Evolutionary conservation across 75 land plant species (phyloP).

Genomic region (Picea sitchensis): DNA sequence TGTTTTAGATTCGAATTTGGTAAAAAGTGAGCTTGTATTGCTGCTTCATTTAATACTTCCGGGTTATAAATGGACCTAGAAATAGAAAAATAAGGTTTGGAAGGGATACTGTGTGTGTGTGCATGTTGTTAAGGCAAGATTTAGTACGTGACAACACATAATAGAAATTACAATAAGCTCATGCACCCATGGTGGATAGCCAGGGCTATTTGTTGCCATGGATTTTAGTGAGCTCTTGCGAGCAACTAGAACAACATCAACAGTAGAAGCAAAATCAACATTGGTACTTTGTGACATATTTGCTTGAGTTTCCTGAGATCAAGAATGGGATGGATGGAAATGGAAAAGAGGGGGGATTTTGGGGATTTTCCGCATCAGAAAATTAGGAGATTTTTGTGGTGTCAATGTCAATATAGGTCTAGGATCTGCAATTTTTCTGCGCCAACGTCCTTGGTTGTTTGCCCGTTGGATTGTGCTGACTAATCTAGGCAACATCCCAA

Average conservation of each 20-base stretch:
- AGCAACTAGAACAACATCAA: slow-evolving; percentile 11
- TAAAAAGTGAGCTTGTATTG: neutral
- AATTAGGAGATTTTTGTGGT: neutral
- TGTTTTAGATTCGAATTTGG: slow-evolving; percentile 3
- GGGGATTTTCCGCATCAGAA: neutral
- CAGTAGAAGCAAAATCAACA: slow-evolving; percentile 15
- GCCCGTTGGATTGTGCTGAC: neutral
- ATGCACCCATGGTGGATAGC: slow-evolving; percentile 36
- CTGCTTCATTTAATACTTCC: neutral
- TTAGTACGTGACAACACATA: neutral
- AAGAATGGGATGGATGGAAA: slow-evolving; percentile 9
- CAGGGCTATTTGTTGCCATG: slow-evolving; percentile 31
- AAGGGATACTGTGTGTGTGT: neutral
- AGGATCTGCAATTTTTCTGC: neutral
- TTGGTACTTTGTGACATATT: slow-evolving; percentile 23
- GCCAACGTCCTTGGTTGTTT: neutral
- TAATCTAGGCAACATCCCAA: neutral
- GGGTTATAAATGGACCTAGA: neutral
- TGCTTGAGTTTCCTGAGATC: slow-evolving; percentile 12
- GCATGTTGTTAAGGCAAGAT: neutral
- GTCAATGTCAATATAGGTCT: neutral
- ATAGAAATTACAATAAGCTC: neutral
- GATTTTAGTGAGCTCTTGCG: slow-evolving; percentile 23
- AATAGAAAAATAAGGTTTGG: neutral
- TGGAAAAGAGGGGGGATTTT: neutral